These are phyloP conservation scores for Fusarium coffeatum DNA, from an alignment of 2,329 filamentous ascomycete genomes.

Conservation along the genomic window DNA sequence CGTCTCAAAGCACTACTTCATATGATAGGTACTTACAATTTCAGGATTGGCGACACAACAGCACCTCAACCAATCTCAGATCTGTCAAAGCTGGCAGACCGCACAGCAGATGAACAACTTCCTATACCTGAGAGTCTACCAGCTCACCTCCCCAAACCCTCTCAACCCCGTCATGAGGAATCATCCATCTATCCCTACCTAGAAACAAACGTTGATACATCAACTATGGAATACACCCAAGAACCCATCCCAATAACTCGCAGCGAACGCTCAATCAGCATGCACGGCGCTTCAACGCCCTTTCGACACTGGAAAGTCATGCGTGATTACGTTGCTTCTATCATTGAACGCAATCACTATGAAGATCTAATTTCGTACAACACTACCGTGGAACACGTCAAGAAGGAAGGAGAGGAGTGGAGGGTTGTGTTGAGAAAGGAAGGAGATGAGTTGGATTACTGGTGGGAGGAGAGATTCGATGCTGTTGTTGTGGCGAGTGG, in stretches of 20 bases:
- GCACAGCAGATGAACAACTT: conserved; percentile 63
- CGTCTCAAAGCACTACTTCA: conserved; percentile 19
- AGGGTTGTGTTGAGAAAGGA: conserved; percentile 59
- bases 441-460: conserved; percentile 60
- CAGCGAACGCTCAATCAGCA: conserved; percentile 46
- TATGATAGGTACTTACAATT: background rate
- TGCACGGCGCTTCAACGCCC: conserved; percentile 67
- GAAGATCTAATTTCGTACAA: conserved; percentile 64
- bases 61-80: conserved; percentile 57
- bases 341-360: conserved; percentile 66
- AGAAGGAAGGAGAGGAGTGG: conserved; percentile 64
- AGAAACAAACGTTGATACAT: conserved; percentile 72
- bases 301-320: conserved; percentile 72
- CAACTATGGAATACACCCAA: conserved; percentile 70
- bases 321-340: conserved; percentile 62
- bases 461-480: conserved; percentile 73
- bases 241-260: conserved; percentile 61
- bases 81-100: conserved; percentile 58
- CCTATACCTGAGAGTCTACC: conserved; percentile 61
- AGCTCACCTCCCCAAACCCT: conserved; percentile 54
- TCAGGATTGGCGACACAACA: conserved; percentile 57
- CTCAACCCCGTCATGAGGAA: conserved; percentile 64
- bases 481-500: conserved; percentile 70
- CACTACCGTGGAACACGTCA: conserved; percentile 70
- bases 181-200: conserved; percentile 71